Evolutionary conservation across 2,329 filamentous ascomycete genomes (phyloP), one percentile per base, ranked within the genome.

Genomic region (Hypomyces perniciosus): DNA sequence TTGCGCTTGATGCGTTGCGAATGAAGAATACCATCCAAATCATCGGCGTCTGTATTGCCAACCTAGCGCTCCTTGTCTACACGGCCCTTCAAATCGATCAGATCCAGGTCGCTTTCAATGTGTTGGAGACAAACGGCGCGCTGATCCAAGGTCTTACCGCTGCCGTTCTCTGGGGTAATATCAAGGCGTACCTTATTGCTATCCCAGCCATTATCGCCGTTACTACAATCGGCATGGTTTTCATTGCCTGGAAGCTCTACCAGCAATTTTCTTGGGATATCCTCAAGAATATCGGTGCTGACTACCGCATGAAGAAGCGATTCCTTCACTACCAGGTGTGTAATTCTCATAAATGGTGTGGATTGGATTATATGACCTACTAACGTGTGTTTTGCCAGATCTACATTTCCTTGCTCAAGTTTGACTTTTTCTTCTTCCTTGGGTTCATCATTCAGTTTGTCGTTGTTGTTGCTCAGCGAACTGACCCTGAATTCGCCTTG

Each of bases 361-460:
- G 8, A 5, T 12, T 8, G 31, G 8, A 30, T 5, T 8, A 12
- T 30, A 7, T 26, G 20, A 5, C 2, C 10, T 30, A 30, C 61
- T 67, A 56, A 63, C 54, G 13, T 29, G 1, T 20, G 3, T 4
- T 6, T 2, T 8, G 29, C 5, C 56, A 96, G 91, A 91, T 99
- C 68, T 99, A 96, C 71, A 96, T 99, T 63, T 90, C 93, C 35
- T 80, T 99, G 8, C 80, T 99, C 58, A 99, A 99, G 71, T 99
- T 99, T 68, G 93, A 99, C 72, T 97, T 99, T 72, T 99, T 99
- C 83, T 97, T 99, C 77, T 99, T 99, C 78, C 83, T 99, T 46
- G 93, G 92, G 49, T 99, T 99, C 69, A 97, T 93, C 6, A 89
- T 99, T 43, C 93, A 99, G 66, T 99, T 99, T 69, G 80, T 97